Percentiles rank a stretch among this genome's conserved stretches.
Evolutionary conservation across 371 early-diverging fungal genomes (phyloP).

Genomic region (Circinella minor): DNA sequence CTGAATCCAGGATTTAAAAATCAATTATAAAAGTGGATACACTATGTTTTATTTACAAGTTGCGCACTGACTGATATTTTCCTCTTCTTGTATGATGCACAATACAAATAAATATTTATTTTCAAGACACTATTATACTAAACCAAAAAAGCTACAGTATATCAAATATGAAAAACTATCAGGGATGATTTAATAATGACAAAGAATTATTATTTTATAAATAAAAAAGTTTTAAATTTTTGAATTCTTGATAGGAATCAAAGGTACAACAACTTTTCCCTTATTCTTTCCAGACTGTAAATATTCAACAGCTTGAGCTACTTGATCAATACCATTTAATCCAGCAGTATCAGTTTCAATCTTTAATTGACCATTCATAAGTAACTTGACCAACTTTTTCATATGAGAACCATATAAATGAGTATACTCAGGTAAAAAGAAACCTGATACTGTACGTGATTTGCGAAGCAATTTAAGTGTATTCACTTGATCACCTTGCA

Average conservation of each 20-base stretch:
- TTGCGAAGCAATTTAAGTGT: slow-evolving; percentile 55
- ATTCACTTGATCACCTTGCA: slow-evolving; percentile 51
- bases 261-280: slow-evolving; percentile 58
- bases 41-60: too few relatives aligned
- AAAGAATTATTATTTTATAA: too few relatives aligned
- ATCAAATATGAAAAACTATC: too few relatives aligned
- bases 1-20: too few relatives aligned
- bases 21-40: too few relatives aligned
- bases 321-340: slow-evolving; percentile 42
- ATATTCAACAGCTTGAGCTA: slow-evolving; percentile 46
- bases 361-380: slow-evolving; percentile 40
- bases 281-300: slow-evolving; percentile 57
- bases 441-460: slow-evolving; percentile 60
- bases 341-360: slow-evolving; percentile 49
- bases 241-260: background rate
- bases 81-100: too few relatives aligned
- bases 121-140: too few relatives aligned
- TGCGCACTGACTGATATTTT: too few relatives aligned
- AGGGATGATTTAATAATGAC: too few relatives aligned
- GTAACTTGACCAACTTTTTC: slow-evolving; percentile 34
- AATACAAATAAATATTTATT: too few relatives aligned
- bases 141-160: too few relatives aligned
- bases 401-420: slow-evolving; percentile 26
- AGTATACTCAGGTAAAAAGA: slow-evolving; percentile 52
- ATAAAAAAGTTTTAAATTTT: background rate